Conservation (phyloP, 1,139 yeast genomes). For the Nakaseomyces sp. region DNA sequence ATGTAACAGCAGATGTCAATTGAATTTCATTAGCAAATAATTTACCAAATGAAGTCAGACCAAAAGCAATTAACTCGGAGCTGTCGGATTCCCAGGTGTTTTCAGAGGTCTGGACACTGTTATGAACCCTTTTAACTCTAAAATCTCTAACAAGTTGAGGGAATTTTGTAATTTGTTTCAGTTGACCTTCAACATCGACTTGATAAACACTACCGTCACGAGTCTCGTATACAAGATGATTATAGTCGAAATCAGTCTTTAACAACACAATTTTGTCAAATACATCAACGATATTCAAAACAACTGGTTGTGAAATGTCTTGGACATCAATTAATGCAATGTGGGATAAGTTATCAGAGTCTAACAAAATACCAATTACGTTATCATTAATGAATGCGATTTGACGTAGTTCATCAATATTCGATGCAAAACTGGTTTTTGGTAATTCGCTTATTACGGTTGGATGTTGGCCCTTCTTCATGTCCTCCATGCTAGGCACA, state of each 20-base stretch:
- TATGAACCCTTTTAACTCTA: constrained; percentile 38
- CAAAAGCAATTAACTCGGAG: constrained; percentile 45
- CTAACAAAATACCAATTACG: constrained; percentile 49
- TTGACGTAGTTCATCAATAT: constrained; percentile 50
- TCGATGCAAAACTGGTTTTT: constrained; percentile 35
- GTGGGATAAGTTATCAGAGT: constrained; percentile 40
- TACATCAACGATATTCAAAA: constrained; percentile 38
- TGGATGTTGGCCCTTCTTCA: constrained; percentile 42
- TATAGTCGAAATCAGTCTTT: constrained; percentile 48
- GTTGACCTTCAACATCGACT: constrained; percentile 31
- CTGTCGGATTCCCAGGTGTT: constrained; percentile 31
- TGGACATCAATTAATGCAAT: constrained; percentile 43
- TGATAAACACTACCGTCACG: constrained; percentile 53
- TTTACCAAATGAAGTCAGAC: constrained; percentile 65
- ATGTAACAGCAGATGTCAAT: constrained; percentile 74
- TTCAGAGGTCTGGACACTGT: constrained; percentile 17
- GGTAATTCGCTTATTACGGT: constrained; percentile 34
- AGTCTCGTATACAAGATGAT: constrained; percentile 47
- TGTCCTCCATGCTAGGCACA: constrained; percentile 32
- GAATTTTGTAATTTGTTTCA: constrained; percentile 39
- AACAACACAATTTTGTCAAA: constrained; percentile 47
- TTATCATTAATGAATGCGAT: constrained; percentile 48
- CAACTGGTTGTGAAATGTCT: constrained; percentile 36
- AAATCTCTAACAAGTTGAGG: constrained; percentile 66
- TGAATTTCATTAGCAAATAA: constrained; percentile 55